Evolutionary conservation across 371 early-diverging fungal species (phyloP), one percentile per base, ranked within the genome.

Genomic region (Haplosporangium sp.): DNA sequence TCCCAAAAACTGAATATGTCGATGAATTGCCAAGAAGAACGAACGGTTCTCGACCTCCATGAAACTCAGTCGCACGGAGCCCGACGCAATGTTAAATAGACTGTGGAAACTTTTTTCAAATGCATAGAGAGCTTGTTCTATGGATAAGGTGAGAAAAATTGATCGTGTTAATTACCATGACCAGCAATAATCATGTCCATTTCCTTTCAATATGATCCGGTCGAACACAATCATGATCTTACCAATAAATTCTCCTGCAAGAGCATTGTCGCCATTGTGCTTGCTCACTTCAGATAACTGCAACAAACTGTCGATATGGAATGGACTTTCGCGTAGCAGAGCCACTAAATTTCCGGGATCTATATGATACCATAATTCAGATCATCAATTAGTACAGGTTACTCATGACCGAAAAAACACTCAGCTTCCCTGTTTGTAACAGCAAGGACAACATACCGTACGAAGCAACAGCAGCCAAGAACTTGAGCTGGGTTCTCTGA

Each of bases 101-200:
- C 93, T 84, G 81, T 93, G 93, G 82, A 96, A 93, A n/a, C 91
- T 86, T 13, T 87, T 84, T 81, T 97, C 97, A 64, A 92, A 93
- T 10, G 94, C 87, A 80, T 85, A 95, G 40, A 97, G 70, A 12
- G 94, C 94, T 20, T 91, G 86, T 69, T 97, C 97, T 83, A 84
- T 37, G 55, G 11, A 11, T 3, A 21, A 18, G 37, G 18, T 29
- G 37, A 9, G 12, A 16, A n/a, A 9, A 5, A 18, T 2, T 1
- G n/a, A 5, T 10, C 29, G 1, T 50, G 21, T 50, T 16, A 38
- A 42, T 14, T 8, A 54, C 20, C 1, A 45, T 13, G 38, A 20
- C 4, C 6, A 18, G n/a, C 9, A 5, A 46, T 45, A 6, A 9
- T 16, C 2, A 12, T 47, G 10, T 2, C 40, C 16, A 10, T 5